Base-by-base conservation (phyloP, 177 flowering plant genomes). In the Vitis hybrid region DNA sequence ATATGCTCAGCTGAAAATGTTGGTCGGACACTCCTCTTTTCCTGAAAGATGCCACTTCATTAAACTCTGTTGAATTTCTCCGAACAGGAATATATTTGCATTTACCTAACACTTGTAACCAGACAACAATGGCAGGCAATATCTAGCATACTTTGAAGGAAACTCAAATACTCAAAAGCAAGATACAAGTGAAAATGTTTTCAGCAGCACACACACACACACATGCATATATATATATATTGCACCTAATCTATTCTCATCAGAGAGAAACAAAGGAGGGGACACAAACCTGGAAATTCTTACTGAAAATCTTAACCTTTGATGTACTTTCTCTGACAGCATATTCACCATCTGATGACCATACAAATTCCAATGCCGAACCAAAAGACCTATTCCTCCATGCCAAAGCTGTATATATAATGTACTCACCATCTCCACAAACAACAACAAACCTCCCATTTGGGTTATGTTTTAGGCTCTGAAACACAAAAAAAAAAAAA, bases 301-400 rank as follows among this genome's bases (percentile, higher is more conserved):
- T 94, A 67, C 89, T 89, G 78, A 92, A 92, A 39, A 94, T 87
- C 80, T 94, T 94, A 30, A 94, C 83, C 82, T 80, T 94, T 57
- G 98, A 89, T 64, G 97, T 87, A 73, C 97, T 94, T 81, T 94
- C 98, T 74, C 98, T 83, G 66, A 88, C 88, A 74, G 96, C 96
- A 81, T 85, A 92, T 80, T 94, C 98, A 60, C 98, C 98, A 70
- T 94, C 98, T 12, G 93, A 78, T 11, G 98, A 94, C 98, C 98
- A 94, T 49, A 80, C 98, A 80, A 94, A 81, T 75, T 92, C 98
- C 85, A 94, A 72, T 39, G 97, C 98, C 0, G 98, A 92, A 32
- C 98, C 98, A 87, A 92, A 94, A 17, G 97, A 90, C 78, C 93
- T 83, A 67, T 94, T 94, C 83, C 98, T 91, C 98, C 98, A 92